These are phyloP conservation scores for Lactuca saligna DNA, from an alignment of 129 eudicot genomes.

Conservation along the genomic window DNA sequence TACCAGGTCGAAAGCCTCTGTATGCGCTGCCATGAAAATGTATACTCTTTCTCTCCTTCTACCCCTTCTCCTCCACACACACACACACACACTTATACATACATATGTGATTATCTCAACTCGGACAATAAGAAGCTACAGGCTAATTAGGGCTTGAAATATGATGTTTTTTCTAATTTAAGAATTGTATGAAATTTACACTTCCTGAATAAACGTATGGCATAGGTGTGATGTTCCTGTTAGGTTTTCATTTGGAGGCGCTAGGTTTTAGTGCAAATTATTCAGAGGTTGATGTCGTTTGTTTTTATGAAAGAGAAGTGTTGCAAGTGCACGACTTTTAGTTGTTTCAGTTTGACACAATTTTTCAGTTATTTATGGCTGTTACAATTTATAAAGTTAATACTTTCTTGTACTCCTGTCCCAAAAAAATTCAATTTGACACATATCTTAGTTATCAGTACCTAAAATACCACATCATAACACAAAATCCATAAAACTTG, in stretches of 20 bases:
- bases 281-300: neutral
- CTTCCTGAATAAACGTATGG: neutral
- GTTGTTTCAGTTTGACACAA: neutral
- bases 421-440: no score
- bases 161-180: neutral
- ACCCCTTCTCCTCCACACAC: neutral
- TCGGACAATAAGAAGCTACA: neutral
- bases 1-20: conserved; percentile 83
- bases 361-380: neutral
- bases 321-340: neutral
- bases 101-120: neutral
- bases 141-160: conserved; percentile 1
- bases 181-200: neutral
- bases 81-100: neutral
- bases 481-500: neutral
- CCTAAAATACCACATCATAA: neutral
- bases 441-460: neutral
- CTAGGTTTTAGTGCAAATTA: neutral
- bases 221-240: neutral
- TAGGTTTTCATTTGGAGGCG: neutral
- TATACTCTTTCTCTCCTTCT: conserved; percentile 26
- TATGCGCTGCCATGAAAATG: conserved; percentile 85
- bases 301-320: neutral
- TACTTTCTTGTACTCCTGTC: neutral
- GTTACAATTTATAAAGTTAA: neutral